Conservation (phyloP, 2,329 filamentous ascomycete genomes). For the Cladorrhinum sp. region DNA sequence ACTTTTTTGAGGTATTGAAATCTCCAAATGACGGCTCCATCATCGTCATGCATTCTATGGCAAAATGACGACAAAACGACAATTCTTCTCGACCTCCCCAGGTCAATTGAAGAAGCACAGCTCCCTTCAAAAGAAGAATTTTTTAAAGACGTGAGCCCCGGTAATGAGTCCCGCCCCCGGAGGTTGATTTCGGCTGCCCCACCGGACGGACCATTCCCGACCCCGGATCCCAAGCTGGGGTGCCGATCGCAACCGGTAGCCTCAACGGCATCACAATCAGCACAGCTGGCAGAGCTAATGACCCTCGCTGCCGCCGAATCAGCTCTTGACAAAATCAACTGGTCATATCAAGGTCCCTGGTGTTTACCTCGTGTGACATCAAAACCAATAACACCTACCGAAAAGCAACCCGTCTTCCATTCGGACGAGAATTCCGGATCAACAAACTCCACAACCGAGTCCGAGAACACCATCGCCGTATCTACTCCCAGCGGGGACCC, state of each 20-base stretch:
- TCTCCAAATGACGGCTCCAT: background rate
- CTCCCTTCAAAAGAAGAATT: slow-evolving; percentile 35
- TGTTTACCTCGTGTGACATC: slow-evolving; percentile 41
- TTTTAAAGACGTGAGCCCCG: background rate
- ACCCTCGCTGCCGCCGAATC: slow-evolving; percentile 44
- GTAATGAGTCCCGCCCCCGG: slow-evolving; percentile 23
- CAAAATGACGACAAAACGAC: slow-evolving; percentile 49
- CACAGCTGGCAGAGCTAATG: slow-evolving; percentile 55
- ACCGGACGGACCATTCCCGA: slow-evolving; percentile 45
- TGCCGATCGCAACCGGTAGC: slow-evolving; percentile 27
- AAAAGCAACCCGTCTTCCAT: background rate
- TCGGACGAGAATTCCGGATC: background rate
- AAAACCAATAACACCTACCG: background rate
- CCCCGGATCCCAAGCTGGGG: slow-evolving; percentile 46
- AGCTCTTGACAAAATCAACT: slow-evolving; percentile 40
- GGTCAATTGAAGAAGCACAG: slow-evolving; percentile 67
- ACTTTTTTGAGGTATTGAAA: background rate
- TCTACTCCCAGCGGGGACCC: background rate
- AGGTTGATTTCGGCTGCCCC: slow-evolving; percentile 47
- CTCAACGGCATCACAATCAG: slow-evolving; percentile 36
- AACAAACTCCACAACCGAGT: background rate
- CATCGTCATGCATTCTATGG: slow-evolving; percentile 48
- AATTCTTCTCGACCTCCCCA: slow-evolving; percentile 65
- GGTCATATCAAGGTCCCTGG: slow-evolving; percentile 43
- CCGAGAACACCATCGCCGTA: background rate